Percentiles rank a stretch among this genome's conserved stretches.
Conservation (phyloP, 225 moss, liverwort and hornwort genomes). For the Polytrichum commune region DNA sequence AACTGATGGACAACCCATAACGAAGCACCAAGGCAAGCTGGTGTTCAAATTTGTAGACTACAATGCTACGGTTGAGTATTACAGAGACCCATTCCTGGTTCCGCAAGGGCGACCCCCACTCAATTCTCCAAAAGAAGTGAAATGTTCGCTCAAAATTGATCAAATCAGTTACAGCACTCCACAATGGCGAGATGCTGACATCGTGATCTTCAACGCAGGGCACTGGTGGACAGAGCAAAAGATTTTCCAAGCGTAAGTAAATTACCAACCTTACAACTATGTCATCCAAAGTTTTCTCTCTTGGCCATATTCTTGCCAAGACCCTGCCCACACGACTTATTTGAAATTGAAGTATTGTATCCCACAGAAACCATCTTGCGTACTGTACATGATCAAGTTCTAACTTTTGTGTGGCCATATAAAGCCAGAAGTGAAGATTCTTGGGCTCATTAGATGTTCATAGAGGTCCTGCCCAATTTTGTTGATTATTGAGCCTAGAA, state of each 20-base stretch:
- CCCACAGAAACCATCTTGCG: no score
- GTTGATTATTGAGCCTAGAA: no score
- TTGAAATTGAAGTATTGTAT: no score
- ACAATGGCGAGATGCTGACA: slow-evolving; percentile 61
- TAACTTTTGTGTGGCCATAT: no score
- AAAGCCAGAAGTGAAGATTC: no score
- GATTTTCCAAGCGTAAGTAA: slow-evolving; percentile 62
- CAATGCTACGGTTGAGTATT: slow-evolving; percentile 88
- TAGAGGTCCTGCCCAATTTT: no score
- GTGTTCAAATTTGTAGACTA: slow-evolving; percentile 73
- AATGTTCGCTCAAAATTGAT: slow-evolving; percentile 51
- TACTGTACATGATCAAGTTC: no score
- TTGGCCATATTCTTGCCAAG: neutral
- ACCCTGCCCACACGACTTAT: no score
- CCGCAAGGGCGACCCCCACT: slow-evolving; percentile 54
- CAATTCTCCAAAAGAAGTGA: slow-evolving; percentile 31
- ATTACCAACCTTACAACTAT: neutral
- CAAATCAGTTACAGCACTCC: slow-evolving; percentile 40
- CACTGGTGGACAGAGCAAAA: slow-evolving; percentile 90
- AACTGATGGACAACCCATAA: slow-evolving; percentile 56
- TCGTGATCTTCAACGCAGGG: slow-evolving; percentile 72
- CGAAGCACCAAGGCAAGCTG: slow-evolving; percentile 69
- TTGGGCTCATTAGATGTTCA: no score
- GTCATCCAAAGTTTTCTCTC: no score
- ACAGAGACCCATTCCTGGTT: slow-evolving; percentile 68